These are phyloP conservation scores for Hypoxylon rubiginosum DNA, from an alignment of 2,329 filamentous ascomycete species.

Conservation along the genomic window DNA sequence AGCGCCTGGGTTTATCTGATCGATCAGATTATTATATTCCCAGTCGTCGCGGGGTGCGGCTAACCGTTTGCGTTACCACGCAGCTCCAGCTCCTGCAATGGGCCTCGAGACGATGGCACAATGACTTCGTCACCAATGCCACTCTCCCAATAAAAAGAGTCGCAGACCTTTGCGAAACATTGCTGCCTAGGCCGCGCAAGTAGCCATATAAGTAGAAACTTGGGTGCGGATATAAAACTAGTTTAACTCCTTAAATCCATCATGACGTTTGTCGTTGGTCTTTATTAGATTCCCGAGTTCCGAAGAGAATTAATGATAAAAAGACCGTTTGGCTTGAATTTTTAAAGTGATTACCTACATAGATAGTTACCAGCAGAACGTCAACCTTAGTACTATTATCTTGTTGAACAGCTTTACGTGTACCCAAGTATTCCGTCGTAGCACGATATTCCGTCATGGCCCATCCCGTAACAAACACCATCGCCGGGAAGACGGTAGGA, in stretches of 20 bases:
- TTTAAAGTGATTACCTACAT: background rate
- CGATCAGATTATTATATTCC: too few relatives aligned
- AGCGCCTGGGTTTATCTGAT: too few relatives aligned
- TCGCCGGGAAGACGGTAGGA: constrained; percentile 26
- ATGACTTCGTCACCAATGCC: too few relatives aligned
- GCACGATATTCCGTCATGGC: constrained; percentile 13
- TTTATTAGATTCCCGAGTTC: background rate
- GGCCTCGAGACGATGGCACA: too few relatives aligned
- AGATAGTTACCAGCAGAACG: background rate
- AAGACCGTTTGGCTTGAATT: background rate
- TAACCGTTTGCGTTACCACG: too few relatives aligned
- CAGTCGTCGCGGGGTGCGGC: too few relatives aligned
- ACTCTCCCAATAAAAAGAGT: too few relatives aligned
- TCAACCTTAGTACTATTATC: too few relatives aligned
- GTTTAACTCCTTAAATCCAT: background rate
- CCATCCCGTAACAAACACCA: background rate
- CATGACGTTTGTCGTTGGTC: background rate
- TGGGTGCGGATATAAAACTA: background rate
- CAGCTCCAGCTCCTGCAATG: too few relatives aligned
- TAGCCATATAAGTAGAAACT: too few relatives aligned
- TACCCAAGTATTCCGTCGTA: background rate
- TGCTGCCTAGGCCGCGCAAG: too few relatives aligned
- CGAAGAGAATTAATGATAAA: background rate
- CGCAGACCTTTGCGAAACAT: too few relatives aligned
- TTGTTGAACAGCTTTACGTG: background rate